A percentile compares a stretch with the other conserved stretches of the same genome.
Evolutionary conservation across 352 stramenopile species (phyloP).

Genomic region (Phytophthora boehmeriae): DNA sequence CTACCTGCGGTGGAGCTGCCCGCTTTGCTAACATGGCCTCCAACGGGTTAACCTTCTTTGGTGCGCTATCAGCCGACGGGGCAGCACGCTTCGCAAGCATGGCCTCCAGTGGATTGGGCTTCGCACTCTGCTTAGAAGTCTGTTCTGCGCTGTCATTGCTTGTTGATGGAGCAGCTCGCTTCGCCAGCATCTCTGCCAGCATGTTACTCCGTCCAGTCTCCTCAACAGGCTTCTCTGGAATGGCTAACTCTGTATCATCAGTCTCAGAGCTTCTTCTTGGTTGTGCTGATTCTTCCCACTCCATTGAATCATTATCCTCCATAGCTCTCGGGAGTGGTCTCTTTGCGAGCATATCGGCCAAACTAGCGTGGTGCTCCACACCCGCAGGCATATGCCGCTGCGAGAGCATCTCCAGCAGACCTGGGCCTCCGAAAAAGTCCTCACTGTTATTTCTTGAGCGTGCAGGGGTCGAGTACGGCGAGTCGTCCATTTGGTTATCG

Average conservation of each 20-base stretch:
- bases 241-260: not conserved
- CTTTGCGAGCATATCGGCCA: conserved; percentile 41
- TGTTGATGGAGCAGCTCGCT: conserved; percentile 21
- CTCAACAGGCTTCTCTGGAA: conserved; percentile 9
- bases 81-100: conserved; percentile 47
- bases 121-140: conserved; percentile 11
- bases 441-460: conserved; percentile 39
- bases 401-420: conserved; percentile 39
- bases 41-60: conserved; percentile 43
- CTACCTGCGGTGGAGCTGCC: not conserved
- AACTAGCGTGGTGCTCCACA: conserved; percentile 32
- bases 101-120: conserved; percentile 42
- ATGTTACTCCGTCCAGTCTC: conserved; percentile 30
- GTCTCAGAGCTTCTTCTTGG: not conserved
- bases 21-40: conserved; percentile 45
- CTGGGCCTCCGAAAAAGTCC: conserved; percentile 29
- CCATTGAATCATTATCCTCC: not conserved
- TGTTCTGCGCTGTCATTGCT: conserved; percentile 9
- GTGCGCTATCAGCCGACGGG: conserved; percentile 1
- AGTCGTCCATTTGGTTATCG: conserved; percentile 28
- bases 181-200: conserved; percentile 45
- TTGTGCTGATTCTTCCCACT: not conserved
- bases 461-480: conserved; percentile 29
- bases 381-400: conserved; percentile 43
- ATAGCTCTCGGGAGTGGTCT: conserved; percentile 1